Evolutionary conservation across 2,329 filamentous ascomycete species (phyloP).

Genomic region (Colletotrichum sp.): DNA sequence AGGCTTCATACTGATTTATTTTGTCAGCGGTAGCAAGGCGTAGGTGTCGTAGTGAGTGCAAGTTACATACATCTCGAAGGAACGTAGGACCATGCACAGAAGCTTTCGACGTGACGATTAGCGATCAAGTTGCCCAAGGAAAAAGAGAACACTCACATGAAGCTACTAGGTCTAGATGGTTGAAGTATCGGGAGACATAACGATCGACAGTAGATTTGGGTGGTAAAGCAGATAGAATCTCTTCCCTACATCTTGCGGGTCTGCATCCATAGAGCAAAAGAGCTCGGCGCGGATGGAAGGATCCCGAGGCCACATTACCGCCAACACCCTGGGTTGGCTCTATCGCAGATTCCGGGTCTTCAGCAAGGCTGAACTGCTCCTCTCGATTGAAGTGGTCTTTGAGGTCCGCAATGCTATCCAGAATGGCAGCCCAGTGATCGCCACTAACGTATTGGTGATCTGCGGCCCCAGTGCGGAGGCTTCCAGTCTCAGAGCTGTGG

Average conservation of each 20-base stretch:
- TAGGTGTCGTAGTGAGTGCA: background rate
- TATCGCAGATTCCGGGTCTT: background rate
- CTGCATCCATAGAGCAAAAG: background rate
- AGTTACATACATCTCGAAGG: conserved; percentile 13
- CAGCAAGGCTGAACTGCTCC: background rate
- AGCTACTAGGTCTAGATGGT: conserved; percentile 29
- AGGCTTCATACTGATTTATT: conserved; percentile 26
- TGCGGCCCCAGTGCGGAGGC: conserved; percentile 26
- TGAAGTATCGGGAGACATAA: conserved; percentile 40
- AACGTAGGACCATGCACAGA: conserved; percentile 34
- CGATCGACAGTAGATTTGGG: conserved; percentile 34
- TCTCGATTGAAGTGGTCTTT: conserved; percentile 37
- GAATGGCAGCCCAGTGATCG: conserved; percentile 43
- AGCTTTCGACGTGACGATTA: background rate
- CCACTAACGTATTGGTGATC: conserved; percentile 36
- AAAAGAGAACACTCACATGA: background rate
- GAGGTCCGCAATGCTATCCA: conserved; percentile 44
- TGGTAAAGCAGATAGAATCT: conserved; percentile 38
- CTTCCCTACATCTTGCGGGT: conserved; percentile 19
- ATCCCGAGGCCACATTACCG: fast-evolving
- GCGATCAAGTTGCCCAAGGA: fast-evolving
- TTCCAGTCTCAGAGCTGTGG: conserved; percentile 31
- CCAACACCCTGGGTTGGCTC: background rate
- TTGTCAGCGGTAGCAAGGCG: background rate
- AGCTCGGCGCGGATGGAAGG: background rate